phyloP scores from a whole-genome alignment of 148 eudicot species.

The Heliosperma pusillum region DNA sequence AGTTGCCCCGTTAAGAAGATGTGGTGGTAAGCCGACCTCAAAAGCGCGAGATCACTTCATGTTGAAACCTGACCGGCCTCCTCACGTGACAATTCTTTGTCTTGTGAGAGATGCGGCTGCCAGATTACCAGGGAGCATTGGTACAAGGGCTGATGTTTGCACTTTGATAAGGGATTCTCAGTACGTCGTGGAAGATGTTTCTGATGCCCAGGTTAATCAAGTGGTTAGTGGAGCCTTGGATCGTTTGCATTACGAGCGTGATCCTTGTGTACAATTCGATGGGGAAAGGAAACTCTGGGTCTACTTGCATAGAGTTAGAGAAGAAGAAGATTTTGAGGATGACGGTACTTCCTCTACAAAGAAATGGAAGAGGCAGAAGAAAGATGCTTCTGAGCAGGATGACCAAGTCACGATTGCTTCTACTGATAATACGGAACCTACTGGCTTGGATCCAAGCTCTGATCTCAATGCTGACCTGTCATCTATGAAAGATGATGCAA shows the following conservation, averaged over 20 bases:
- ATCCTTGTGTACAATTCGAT: conserved; percentile 91
- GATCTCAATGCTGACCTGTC: conserved; percentile 59
- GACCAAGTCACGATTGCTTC: conserved; percentile 69
- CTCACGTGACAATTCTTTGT: conserved; percentile 95
- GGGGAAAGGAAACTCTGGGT: conserved; percentile 92
- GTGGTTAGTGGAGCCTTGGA: conserved; percentile 98
- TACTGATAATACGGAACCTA: conserved; percentile 47
- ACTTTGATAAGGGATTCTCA: conserved; percentile 89
- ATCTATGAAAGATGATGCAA: conserved; percentile 36
- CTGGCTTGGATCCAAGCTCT: conserved; percentile 53
- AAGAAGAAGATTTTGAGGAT: conserved; percentile 97
- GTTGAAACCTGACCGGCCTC: conserved; percentile 89
- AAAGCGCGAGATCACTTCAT: conserved; percentile 93
- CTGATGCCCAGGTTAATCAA: conserved; percentile 82
- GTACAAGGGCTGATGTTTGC: conserved; percentile 95
- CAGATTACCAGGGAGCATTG: conserved; percentile 88
- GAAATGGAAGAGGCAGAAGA: conserved; percentile 94
- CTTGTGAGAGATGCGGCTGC: conserved; percentile 98
- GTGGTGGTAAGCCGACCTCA: conserved; percentile 98
- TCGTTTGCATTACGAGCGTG: conserved; percentile 96
- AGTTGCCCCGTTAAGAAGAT: conserved; percentile 90
- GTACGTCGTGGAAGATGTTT: conserved; percentile 75
- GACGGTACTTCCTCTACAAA: conserved; percentile 97
- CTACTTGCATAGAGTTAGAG: conserved; percentile 87
- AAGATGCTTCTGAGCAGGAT: conserved; percentile 69